These are phyloP conservation scores for Talaromyces marneffei DNA, from an alignment of 2,329 filamentous ascomycete genomes.

Conservation along the genomic window DNA sequence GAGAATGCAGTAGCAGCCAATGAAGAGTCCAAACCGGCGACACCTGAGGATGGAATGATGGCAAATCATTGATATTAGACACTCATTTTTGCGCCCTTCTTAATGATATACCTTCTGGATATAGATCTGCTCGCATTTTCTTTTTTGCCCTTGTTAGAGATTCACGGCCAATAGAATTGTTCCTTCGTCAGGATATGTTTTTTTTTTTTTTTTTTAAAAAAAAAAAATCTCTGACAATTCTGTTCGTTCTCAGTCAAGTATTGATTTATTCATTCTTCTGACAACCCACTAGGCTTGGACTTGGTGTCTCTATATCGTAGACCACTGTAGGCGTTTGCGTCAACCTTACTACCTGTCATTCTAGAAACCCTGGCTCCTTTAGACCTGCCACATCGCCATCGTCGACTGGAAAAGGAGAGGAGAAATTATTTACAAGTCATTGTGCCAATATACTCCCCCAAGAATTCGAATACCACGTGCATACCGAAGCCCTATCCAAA, in stretches of 20 bases:
- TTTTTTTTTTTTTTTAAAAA: too few species aligned
- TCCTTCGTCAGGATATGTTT: background rate
- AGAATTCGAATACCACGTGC: background rate
- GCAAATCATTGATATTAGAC: background rate
- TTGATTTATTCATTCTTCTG: background rate
- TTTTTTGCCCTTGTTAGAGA: background rate
- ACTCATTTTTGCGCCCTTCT: background rate
- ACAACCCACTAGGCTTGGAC: background rate
- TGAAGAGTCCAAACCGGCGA: constrained; percentile 20
- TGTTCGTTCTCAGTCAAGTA: background rate
- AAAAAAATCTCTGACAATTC: too few species aligned
- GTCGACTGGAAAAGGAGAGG: too few species aligned
- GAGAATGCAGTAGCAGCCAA: constrained; percentile 8
- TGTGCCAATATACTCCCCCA: background rate
- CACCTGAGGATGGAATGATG: background rate
- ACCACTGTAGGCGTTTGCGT: too few species aligned
- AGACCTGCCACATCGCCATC: too few species aligned
- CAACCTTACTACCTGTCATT: too few species aligned
- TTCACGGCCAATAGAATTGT: background rate
- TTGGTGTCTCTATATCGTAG: too few species aligned
- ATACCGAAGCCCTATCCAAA: background rate
- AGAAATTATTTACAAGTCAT: too few species aligned
- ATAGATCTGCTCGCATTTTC: background rate
- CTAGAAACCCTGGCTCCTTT: too few species aligned
- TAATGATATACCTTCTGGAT: background rate